phyloP scores from a whole-genome alignment of 495 filamentous ascomycete species.

The Daldinia vernicosa region DNA sequence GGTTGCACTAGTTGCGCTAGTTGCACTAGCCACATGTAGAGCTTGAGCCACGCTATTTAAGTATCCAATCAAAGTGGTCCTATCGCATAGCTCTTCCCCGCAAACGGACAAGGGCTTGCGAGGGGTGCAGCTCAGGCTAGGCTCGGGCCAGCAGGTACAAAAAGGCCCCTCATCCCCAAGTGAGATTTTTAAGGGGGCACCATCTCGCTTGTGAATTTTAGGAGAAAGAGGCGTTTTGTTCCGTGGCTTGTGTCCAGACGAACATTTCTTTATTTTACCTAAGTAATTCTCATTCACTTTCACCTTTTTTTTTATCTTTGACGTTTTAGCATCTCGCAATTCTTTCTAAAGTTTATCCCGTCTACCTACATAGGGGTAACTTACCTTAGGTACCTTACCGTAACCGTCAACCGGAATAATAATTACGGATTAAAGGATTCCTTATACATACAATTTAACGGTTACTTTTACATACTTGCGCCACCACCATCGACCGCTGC shows the following conservation, averaged over 20 bases:
- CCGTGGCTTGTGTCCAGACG: constrained; percentile 22
- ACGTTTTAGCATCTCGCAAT: constrained; percentile 1
- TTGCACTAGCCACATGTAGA: constrained; percentile 8
- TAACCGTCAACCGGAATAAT: too few relatives aligned
- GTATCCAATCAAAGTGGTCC: constrained; percentile 13
- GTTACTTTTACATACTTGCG: too few relatives aligned
- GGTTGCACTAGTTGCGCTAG: too few relatives aligned
- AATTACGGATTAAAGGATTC: too few relatives aligned
- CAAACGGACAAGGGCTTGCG: constrained; percentile 36
- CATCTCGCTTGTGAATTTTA: constrained; percentile 34
- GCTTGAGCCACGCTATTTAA: constrained; percentile 25
- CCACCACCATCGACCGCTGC: too few relatives aligned
- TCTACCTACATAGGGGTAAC: neutral
- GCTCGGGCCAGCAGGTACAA: constrained; percentile 41
- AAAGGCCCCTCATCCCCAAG: constrained; percentile 43
- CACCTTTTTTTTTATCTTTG: constrained; percentile 3
- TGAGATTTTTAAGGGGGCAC: constrained; percentile 32
- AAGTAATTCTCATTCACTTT: neutral
- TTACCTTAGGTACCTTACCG: neutral
- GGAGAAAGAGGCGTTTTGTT: constrained; percentile 28
- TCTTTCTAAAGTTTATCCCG: neutral
- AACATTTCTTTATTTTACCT: constrained; percentile 11
- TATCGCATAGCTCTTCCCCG: constrained; percentile 29
- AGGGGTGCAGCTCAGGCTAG: constrained; percentile 33
- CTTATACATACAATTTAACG: too few relatives aligned